phyloP scores from a whole-genome alignment of 306 rosid species.

The Hippophae tibetana region DNA sequence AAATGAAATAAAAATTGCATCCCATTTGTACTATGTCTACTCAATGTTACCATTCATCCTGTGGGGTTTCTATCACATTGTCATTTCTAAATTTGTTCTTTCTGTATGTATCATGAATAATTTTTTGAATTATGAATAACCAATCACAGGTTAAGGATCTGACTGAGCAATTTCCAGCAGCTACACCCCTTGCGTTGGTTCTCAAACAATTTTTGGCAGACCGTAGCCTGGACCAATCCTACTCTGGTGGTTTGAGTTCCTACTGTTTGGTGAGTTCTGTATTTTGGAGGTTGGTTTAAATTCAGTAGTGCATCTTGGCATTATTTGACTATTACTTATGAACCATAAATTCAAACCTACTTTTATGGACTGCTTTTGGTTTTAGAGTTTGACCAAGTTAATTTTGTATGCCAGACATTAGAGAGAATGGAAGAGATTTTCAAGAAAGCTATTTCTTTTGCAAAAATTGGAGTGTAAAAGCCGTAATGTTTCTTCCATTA shows the following conservation, averaged over 20 bases:
- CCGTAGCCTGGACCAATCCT: constrained; percentile 93
- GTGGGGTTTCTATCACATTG: too few relatives aligned
- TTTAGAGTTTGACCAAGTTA: too few relatives aligned
- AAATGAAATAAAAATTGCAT: constrained; percentile 1
- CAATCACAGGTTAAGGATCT: constrained; percentile 63
- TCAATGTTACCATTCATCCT: too few relatives aligned
- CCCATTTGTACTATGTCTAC: background rate
- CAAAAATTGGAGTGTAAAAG: too few relatives aligned
- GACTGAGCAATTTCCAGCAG: constrained; percentile 91
- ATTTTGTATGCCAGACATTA: too few relatives aligned
- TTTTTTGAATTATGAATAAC: constrained; percentile 1
- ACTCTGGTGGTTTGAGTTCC: constrained; percentile 97
- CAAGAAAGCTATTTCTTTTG: too few relatives aligned
- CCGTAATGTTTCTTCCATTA: too few relatives aligned
- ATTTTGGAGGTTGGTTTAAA: constrained; percentile 1
- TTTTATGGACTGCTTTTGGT: too few relatives aligned
- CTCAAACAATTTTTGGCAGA: constrained; percentile 89
- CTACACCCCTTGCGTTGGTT: constrained; percentile 82
- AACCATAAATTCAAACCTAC: background rate
- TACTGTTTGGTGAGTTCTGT: constrained; percentile 77
- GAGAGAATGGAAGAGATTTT: too few relatives aligned
- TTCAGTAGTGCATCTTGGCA: background rate
- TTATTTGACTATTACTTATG: background rate
- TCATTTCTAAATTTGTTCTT: too few relatives aligned
- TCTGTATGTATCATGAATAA: background rate